Percentiles rank a stretch among this genome's conserved stretches.
phyloP scores from a whole-genome alignment of 164 flowering plant genomes.

The Sextonia rubra region DNA sequence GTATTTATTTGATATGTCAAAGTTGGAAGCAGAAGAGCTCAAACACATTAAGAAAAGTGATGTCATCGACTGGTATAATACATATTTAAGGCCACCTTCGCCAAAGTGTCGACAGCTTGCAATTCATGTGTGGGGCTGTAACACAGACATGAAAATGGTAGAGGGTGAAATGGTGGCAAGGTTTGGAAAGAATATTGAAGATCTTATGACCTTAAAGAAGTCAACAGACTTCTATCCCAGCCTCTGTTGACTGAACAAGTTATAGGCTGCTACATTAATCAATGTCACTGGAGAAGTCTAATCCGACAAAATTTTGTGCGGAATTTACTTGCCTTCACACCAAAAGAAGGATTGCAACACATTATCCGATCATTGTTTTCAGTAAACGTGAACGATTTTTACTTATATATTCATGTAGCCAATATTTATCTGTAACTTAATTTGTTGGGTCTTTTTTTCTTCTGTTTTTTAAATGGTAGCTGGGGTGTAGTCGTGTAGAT shows the following conservation, averaged over 20 bases:
- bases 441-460: too few species aligned
- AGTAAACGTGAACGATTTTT: not conserved
- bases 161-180: conserved; percentile 20
- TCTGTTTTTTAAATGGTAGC: too few species aligned
- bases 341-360: not conserved
- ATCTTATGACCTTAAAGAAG: conserved; percentile 47
- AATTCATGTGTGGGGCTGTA: conserved; percentile 85
- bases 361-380: not conserved
- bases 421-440: too few species aligned
- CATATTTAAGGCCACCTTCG: conserved; percentile 53
- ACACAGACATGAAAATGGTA: conserved; percentile 41
- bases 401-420: too few species aligned
- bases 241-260: conserved; percentile 38
- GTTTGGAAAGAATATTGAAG: conserved; percentile 43
- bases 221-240: conserved; percentile 61
- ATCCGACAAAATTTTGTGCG: not conserved
- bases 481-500: too few species aligned
- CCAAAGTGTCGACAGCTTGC: conserved; percentile 69
- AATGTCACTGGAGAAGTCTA: not conserved
- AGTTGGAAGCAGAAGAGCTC: conserved; percentile 72
- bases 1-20: conserved; percentile 72
- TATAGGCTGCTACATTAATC: not conserved
- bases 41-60: conserved; percentile 56
- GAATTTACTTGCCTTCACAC: not conserved
- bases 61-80: conserved; percentile 61